phyloP scores from a whole-genome alignment of 1,284 basidiomycete genomes.

The Porogramme epimiltina region DNA sequence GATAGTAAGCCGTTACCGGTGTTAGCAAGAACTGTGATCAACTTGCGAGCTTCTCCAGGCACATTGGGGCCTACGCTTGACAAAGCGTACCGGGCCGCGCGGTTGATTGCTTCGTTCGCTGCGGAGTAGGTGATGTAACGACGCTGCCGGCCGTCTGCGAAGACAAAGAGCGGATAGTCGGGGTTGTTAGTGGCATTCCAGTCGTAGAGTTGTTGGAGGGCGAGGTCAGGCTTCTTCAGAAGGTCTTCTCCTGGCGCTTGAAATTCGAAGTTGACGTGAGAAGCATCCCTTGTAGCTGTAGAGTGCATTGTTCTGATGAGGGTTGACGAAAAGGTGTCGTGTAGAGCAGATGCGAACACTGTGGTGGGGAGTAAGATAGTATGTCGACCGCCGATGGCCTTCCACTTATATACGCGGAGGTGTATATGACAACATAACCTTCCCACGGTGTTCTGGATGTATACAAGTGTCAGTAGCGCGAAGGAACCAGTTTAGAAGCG shows the following conservation, averaged over 20 bases:
- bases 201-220: slow-evolving; percentile 10
- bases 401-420: too few relatives aligned
- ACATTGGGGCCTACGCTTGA: slow-evolving; percentile 1
- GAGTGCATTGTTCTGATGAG: too few relatives aligned
- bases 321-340: too few relatives aligned
- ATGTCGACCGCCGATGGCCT: too few relatives aligned
- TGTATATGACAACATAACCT: too few relatives aligned
- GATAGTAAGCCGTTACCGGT: not conserved
- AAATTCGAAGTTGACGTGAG: slow-evolving; percentile 14
- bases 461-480: too few relatives aligned
- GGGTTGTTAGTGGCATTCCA: slow-evolving; percentile 17
- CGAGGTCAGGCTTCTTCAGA: not conserved
- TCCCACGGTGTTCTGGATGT: too few relatives aligned
- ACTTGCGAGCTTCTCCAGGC: not conserved
- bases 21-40: slow-evolving; percentile 20
- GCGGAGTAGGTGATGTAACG: slow-evolving; percentile 14
- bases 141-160: slow-evolving; percentile 6
- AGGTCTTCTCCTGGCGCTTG: slow-evolving; percentile 1
- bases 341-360: too few relatives aligned
- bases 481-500: too few relatives aligned
- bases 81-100: slow-evolving; percentile 16
- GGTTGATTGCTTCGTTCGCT: slow-evolving; percentile 15
- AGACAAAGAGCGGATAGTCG: slow-evolving; percentile 19
- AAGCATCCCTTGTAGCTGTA: not conserved
- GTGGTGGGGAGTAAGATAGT: too few relatives aligned